Conservation (phyloP, 2,329 filamentous ascomycete species). For the Paramyrothecium sp. region DNA sequence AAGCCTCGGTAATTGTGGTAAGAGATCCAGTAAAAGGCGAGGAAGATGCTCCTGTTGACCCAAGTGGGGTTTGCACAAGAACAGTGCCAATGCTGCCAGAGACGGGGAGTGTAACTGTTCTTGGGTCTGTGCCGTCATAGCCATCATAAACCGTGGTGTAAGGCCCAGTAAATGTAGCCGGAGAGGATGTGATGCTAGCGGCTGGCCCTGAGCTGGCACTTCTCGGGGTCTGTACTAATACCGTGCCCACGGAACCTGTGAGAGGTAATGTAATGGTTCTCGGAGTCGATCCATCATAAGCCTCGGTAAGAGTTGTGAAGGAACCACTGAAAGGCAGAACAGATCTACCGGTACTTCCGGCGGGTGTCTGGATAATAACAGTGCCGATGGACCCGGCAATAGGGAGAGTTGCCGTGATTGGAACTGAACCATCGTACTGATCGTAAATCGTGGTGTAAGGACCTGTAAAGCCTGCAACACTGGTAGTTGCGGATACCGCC, state of each 20-base stretch:
- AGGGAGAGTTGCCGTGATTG: not conserved
- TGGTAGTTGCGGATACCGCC: not conserved
- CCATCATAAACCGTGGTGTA: not conserved
- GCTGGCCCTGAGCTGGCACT: no score
- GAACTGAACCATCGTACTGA: not conserved
- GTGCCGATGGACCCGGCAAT: not conserved
- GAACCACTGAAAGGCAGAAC: not conserved
- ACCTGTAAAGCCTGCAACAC: not conserved
- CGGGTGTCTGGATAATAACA: not conserved
- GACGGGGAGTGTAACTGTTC: not conserved
- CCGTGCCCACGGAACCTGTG: not conserved
- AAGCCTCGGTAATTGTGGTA: conserved; percentile 3
- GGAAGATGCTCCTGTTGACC: not conserved
- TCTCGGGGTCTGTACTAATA: not conserved
- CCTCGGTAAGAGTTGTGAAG: not conserved
- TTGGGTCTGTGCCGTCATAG: not conserved
- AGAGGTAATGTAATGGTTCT: not conserved
- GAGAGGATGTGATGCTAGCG: not conserved
- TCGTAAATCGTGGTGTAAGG: not conserved
- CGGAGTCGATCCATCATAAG: not conserved
- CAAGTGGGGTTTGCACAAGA: not conserved
- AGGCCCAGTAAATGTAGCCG: not conserved
- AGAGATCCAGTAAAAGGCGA: conserved; percentile 6
- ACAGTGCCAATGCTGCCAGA: not conserved
- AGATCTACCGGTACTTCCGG: not conserved